A percentile compares a stretch with the other conserved stretches of the same genome.
phyloP scores from a whole-genome alignment of 441 rosid species.

The Theobroma grandiflorum region DNA sequence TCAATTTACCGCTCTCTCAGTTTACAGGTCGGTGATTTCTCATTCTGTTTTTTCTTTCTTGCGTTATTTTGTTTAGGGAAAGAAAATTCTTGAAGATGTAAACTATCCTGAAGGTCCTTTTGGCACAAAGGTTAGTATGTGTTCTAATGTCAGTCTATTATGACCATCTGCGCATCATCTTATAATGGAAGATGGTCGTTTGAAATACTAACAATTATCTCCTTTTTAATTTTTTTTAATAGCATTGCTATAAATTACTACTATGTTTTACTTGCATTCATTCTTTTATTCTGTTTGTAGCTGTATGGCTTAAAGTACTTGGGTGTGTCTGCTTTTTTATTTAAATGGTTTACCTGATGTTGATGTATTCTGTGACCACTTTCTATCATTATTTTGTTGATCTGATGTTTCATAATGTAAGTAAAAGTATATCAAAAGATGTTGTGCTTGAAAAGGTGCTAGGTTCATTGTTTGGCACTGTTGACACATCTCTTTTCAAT shows the following conservation, averaged over 20 bases:
- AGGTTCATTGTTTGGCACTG: not conserved
- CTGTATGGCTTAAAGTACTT: not conserved
- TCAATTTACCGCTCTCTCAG: not conserved
- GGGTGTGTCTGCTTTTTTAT: not conserved
- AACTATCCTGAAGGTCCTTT: conserved; percentile 80
- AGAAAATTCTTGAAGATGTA: conserved; percentile 61
- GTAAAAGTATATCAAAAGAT: not conserved
- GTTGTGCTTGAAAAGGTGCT: no score
- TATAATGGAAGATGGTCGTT: not conserved
- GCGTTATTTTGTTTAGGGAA: conserved; percentile 57
- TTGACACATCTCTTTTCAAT: not conserved
- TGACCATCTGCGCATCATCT: not conserved
- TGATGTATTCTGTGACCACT: not conserved
- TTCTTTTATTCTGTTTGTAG: not conserved
- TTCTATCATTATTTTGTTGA: not conserved
- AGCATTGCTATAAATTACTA: not conserved
- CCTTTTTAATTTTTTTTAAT: not conserved
- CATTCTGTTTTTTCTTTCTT: not conserved
- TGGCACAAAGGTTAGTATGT: conserved; percentile 67
- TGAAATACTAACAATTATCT: not conserved
- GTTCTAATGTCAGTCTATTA: not conserved
- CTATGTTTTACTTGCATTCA: not conserved
- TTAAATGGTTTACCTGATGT: not conserved
- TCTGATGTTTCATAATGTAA: not conserved
- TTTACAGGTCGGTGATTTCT: not conserved